Evolutionary conservation across 2,329 filamentous ascomycete genomes (phyloP).

Genomic region (Xylariaceae sp.): DNA sequence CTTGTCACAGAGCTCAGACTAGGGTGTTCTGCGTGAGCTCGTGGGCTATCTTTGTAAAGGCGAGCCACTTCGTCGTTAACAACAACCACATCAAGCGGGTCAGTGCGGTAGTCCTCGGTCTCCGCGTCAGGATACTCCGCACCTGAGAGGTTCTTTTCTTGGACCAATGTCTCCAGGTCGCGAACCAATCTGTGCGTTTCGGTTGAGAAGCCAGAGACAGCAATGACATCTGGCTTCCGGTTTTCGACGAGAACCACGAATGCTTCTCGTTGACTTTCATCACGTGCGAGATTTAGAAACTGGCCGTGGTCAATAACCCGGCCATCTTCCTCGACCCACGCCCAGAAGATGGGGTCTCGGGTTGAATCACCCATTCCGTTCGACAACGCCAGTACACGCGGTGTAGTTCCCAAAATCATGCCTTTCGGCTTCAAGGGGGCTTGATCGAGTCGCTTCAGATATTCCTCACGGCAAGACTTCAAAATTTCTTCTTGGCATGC

Average conservation of each 20-base stretch:
- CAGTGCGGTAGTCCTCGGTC: conserved; percentile 67
- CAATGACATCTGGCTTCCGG: conserved; percentile 83
- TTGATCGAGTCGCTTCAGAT: conserved; percentile 85
- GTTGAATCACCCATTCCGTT: conserved; percentile 70
- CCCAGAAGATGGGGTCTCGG: conserved; percentile 81
- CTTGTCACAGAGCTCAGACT: conserved; percentile 70
- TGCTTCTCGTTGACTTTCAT: conserved; percentile 58
- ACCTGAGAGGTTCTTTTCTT: conserved; percentile 69
- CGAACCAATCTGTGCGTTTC: conserved; percentile 80
- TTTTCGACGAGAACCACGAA: conserved; percentile 76
- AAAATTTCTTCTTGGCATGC: conserved; percentile 91
- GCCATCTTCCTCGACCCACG: conserved; percentile 89
- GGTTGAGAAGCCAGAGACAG: conserved; percentile 79
- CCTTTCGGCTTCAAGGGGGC: conserved; percentile 94
- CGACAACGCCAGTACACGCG: conserved; percentile 79
- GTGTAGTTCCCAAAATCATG: conserved; percentile 80
- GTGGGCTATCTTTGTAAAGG: conserved; percentile 84
- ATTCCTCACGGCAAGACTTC: conserved; percentile 82
- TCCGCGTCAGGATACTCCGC: conserved; percentile 77
- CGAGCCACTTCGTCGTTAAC: conserved; percentile 97
- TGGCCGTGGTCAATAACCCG: conserved; percentile 84
- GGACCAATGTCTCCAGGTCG: conserved; percentile 72
- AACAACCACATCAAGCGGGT: conserved; percentile 79
- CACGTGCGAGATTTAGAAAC: conserved; percentile 70
- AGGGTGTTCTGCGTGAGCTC: conserved; percentile 75